phyloP scores from a whole-genome alignment of 768 basidiomycete species.

The Hericium erinaceus region DNA sequence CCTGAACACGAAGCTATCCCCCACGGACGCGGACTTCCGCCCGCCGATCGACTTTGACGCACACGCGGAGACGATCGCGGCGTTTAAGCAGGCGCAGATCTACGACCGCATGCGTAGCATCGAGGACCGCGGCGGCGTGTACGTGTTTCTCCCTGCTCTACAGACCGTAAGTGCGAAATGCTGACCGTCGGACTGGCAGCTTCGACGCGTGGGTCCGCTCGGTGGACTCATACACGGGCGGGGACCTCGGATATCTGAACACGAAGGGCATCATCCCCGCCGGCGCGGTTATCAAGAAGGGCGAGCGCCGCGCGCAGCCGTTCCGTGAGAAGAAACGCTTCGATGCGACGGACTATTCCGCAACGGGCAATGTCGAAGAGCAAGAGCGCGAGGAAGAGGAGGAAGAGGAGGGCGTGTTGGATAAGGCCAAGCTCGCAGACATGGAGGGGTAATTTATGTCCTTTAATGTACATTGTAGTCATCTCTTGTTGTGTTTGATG shows the following conservation, averaged over 20 bases:
- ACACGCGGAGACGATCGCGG: conserved; percentile 58
- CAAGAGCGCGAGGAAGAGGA: conserved; percentile 32
- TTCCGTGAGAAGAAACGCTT: conserved; percentile 66
- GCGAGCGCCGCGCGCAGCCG: conserved; percentile 44
- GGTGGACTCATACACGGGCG: conserved; percentile 66
- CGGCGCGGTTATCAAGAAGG: conserved; percentile 54
- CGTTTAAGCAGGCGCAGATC: conserved; percentile 80
- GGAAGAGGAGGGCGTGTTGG: conserved; percentile 30
- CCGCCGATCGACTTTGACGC: conserved; percentile 64
- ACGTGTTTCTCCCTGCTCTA: conserved; percentile 24
- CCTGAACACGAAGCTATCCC: conserved; percentile 42
- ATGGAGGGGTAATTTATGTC: conserved; percentile 29
- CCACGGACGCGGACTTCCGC: conserved; percentile 52
- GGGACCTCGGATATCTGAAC: conserved; percentile 69
- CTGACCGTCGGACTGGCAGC: conserved; percentile 25
- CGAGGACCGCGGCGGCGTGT: conserved; percentile 75
- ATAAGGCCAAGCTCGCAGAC: conserved; percentile 29
- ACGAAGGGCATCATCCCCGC: conserved; percentile 68
- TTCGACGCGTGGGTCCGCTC: conserved; percentile 81
- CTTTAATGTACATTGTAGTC: neutral
- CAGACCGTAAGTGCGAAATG: neutral
- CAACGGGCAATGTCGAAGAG: conserved; percentile 13
- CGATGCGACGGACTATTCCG: conserved; percentile 40
- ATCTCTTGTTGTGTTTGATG: neutral
- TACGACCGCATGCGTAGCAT: conserved; percentile 81